Conservation (phyloP, 345 rosid species). For the Syzygium aqueum region DNA sequence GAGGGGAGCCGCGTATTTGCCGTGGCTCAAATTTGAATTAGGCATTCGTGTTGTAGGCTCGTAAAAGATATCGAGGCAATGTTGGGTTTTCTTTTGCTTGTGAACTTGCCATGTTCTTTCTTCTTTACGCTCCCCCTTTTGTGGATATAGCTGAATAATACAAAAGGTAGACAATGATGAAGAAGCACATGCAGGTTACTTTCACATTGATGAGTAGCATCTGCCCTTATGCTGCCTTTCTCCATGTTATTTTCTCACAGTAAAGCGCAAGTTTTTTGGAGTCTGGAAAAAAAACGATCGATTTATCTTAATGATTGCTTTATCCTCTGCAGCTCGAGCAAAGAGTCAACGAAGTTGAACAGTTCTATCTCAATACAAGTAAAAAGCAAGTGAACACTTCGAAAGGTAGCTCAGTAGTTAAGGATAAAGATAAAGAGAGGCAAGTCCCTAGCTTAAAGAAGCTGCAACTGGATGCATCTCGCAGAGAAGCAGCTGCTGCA, state of each 20-base stretch:
- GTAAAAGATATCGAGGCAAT: not conserved
- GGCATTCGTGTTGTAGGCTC: not conserved
- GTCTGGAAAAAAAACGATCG: not conserved
- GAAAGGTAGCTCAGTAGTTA: constrained; percentile 36
- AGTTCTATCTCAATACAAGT: constrained; percentile 34
- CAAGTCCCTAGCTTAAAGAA: constrained; percentile 50
- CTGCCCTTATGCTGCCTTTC: not conserved
- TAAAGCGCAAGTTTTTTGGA: not conserved
- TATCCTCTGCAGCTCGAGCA: constrained; percentile 49
- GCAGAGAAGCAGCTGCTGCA: constrained; percentile 68
- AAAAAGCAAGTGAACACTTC: constrained; percentile 26
- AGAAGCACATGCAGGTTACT: not conserved
- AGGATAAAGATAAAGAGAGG: constrained; percentile 50
- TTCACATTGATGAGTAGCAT: not conserved
- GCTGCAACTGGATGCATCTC: constrained; percentile 59
- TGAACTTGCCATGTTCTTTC: not conserved
- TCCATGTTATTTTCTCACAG: not conserved
- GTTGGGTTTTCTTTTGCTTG: not conserved
- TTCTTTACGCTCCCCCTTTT: not conserved
- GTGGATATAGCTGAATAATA: not conserved
- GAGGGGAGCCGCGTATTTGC: not conserved
- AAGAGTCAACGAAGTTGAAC: constrained; percentile 57
- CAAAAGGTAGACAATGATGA: not conserved
- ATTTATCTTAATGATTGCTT: not conserved
- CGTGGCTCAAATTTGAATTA: not conserved